These are phyloP conservation scores for Acorus gramineus DNA, from an alignment of 106 monocot species.

Conservation along the genomic window DNA sequence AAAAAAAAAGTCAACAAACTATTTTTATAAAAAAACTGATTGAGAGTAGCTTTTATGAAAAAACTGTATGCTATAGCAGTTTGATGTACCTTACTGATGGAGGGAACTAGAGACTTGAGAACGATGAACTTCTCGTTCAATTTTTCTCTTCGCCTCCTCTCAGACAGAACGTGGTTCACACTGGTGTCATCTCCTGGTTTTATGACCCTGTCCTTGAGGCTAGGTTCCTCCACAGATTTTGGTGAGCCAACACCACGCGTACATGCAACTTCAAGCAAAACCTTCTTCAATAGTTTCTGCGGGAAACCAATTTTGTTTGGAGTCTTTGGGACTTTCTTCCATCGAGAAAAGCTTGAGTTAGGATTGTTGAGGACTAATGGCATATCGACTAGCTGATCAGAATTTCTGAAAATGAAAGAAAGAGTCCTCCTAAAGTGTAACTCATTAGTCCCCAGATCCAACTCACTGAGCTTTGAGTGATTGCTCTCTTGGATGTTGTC, in stretches of 20 bases:
- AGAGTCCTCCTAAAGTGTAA: constrained; percentile 42
- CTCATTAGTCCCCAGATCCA: constrained; percentile 27
- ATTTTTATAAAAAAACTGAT: no score
- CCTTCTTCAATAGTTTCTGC: constrained; percentile 65
- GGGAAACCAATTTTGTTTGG: neutral
- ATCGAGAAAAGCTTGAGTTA: constrained; percentile 43
- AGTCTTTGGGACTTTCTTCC: constrained; percentile 16
- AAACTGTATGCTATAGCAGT: no score
- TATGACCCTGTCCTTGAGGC: constrained; percentile 3
- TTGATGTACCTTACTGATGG: constrained; percentile 54
- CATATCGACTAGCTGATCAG: constrained; percentile 1
- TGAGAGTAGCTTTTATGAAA: no score
- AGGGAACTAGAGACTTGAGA: constrained; percentile 62
- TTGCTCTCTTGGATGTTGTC: constrained; percentile 18
- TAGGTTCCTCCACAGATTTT: constrained; percentile 14
- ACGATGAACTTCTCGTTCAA: constrained; percentile 73
- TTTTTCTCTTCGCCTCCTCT: constrained; percentile 63
- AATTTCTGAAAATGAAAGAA: constrained; percentile 26
- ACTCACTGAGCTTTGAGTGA: constrained; percentile 7
- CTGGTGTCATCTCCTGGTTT: constrained; percentile 29
- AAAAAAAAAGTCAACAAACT: no score
- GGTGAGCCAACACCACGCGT: neutral
- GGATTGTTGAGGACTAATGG: constrained; percentile 10
- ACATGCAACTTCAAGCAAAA: constrained; percentile 30
- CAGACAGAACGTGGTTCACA: constrained; percentile 43